phyloP scores from a whole-genome alignment of 2,329 filamentous ascomycete genomes.

The Clarireedia paspali region DNA sequence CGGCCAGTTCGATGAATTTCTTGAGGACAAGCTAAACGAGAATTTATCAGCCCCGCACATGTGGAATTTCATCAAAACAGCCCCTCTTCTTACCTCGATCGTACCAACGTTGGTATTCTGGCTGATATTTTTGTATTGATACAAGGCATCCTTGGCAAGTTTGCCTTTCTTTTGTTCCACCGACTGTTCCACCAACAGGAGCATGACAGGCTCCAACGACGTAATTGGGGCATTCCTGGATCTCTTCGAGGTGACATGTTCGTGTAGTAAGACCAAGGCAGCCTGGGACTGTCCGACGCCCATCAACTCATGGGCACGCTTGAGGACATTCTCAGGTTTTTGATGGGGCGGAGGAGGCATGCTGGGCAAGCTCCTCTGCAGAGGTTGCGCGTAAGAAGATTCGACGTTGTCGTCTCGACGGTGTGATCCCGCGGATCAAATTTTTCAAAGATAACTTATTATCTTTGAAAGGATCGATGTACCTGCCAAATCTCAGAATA shows the following conservation, averaged over 20 bases:
- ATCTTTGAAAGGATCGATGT: slow-evolving; percentile 1
- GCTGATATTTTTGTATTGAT: slow-evolving; percentile 99
- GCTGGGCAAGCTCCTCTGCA: slow-evolving; percentile 20
- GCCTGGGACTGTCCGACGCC: slow-evolving; percentile 90
- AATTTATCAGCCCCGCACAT: slow-evolving; percentile 5
- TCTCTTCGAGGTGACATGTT: slow-evolving; percentile 98
- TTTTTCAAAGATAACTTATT: slow-evolving; percentile 4
- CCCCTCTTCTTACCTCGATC: slow-evolving; percentile 63
- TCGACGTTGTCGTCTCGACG: not conserved
- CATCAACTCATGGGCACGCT: slow-evolving; percentile 97
- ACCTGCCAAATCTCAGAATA: slow-evolving; percentile 1
- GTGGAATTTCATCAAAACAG: not conserved
- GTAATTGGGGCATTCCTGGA: slow-evolving; percentile 96
- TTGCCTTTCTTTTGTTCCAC: slow-evolving; percentile 98
- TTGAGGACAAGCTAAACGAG: slow-evolving; percentile 71
- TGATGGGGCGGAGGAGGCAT: slow-evolving; percentile 87
- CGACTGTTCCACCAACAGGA: slow-evolving; percentile 92
- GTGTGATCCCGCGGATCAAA: not conserved
- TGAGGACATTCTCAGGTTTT: slow-evolving; percentile 98
- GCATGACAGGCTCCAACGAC: slow-evolving; percentile 95
- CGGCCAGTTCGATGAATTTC: slow-evolving; percentile 95
- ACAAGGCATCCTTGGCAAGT: slow-evolving; percentile 94
- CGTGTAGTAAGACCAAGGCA: slow-evolving; percentile 89
- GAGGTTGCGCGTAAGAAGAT: not conserved
- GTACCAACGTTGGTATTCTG: slow-evolving; percentile 98